Conservation (phyloP, 23 red algal species). For the Gracilaria vermiculophylla region DNA sequence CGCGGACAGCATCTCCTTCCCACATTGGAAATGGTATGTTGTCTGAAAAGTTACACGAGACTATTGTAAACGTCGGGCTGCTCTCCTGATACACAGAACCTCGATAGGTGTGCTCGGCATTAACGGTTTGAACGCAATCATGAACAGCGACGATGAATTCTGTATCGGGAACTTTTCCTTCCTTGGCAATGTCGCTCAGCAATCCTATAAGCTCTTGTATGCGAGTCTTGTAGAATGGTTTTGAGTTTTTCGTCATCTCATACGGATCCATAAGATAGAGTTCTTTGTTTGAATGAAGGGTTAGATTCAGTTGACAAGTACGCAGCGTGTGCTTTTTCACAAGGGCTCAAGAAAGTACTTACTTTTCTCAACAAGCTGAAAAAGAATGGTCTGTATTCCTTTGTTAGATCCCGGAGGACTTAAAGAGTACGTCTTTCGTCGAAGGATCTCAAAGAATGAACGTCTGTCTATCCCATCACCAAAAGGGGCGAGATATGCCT, state of each 20-base stretch:
- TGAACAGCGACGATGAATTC: slow-evolving; percentile 93
- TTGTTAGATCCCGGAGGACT: slow-evolving; percentile 81
- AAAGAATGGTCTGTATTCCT: slow-evolving; percentile 79
- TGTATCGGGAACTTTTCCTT: slow-evolving; percentile 68
- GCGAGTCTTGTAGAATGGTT: slow-evolving; percentile 78
- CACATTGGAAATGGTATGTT: slow-evolving; percentile 98
- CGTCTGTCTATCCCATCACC: slow-evolving; percentile 46
- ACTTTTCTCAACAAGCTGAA: slow-evolving; percentile 80
- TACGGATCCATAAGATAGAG: slow-evolving; percentile 86
- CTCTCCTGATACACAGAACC: slow-evolving; percentile 68
- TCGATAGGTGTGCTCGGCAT: slow-evolving; percentile 65
- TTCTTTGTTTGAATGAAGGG: slow-evolving; percentile 18
- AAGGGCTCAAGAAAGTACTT: background rate
- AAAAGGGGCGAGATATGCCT: slow-evolving; percentile 76
- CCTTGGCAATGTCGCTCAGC: slow-evolving; percentile 65
- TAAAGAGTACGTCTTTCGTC: slow-evolving; percentile 75
- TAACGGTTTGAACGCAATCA: slow-evolving; percentile 98
- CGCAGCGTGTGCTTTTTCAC: background rate
- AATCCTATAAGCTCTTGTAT: slow-evolving; percentile 85
- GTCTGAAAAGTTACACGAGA: slow-evolving; percentile 92
- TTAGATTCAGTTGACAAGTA: background rate
- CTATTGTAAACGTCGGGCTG: slow-evolving; percentile 87
- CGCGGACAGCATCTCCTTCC: slow-evolving; percentile 68
- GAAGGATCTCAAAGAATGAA: slow-evolving; percentile 71
- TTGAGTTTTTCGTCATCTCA: slow-evolving; percentile 75